Percentiles rank a stretch among this genome's conserved stretches.
Evolutionary conservation across 108 stramenopile genomes (phyloP).

Genomic region (Conticribra weissflogii): DNA sequence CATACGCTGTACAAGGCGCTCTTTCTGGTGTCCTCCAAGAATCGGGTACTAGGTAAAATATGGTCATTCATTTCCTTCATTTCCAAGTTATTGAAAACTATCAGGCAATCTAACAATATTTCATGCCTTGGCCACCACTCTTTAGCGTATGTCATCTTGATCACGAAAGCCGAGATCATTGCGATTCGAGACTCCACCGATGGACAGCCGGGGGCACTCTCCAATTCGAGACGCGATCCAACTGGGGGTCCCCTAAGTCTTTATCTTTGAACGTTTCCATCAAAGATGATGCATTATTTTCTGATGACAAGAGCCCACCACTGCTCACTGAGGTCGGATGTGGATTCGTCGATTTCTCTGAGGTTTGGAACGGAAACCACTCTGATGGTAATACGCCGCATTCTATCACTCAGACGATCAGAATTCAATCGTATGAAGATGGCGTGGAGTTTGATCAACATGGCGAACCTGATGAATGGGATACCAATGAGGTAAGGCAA

Average conservation of each 20-base stretch:
- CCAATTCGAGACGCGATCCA: conserved; percentile 71
- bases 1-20: conserved; percentile 60
- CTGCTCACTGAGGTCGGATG: conserved; percentile 56
- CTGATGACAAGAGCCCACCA: conserved; percentile 21
- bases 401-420: conserved; percentile 13
- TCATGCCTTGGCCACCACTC: background rate
- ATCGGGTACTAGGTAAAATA: conserved; percentile 52
- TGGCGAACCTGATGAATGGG: conserved; percentile 44
- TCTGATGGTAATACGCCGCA: background rate
- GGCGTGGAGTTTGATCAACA: conserved; percentile 71
- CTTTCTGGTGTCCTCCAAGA: conserved; percentile 69
- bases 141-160: conserved; percentile 12
- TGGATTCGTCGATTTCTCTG: conserved; percentile 67
- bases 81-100: conserved; percentile 3
- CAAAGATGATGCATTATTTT: conserved; percentile 15
- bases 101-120: background rate
- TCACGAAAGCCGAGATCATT: conserved; percentile 1
- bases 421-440: conserved; percentile 33
- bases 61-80: background rate
- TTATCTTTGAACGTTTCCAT: conserved; percentile 61
- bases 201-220: conserved; percentile 58
- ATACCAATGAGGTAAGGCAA: conserved; percentile 24
- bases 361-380: conserved; percentile 51
- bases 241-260: conserved; percentile 84
- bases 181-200: conserved; percentile 15